Evolutionary conservation across 331 rosid genomes (phyloP).

Genomic region (Spiraea crenata): DNA sequence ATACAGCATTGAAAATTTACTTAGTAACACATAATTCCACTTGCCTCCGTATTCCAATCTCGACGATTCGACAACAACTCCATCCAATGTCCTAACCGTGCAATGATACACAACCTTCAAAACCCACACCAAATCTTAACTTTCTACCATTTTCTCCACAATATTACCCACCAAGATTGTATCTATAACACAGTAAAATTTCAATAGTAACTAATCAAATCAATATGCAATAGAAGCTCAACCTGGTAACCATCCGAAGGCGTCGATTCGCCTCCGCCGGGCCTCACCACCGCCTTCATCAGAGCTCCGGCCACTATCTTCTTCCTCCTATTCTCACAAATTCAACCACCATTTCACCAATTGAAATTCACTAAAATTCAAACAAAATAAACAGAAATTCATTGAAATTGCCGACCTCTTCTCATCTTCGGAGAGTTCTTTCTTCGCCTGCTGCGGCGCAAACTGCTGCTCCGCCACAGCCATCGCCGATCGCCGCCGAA

Average conservation of each 20-base stretch:
- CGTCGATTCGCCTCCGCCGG: slow-evolving; percentile 75
- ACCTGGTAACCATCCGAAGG: slow-evolving; percentile 95
- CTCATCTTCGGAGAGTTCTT: slow-evolving; percentile 73
- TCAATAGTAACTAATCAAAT: neutral
- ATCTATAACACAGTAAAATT: neutral
- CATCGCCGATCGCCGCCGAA: slow-evolving; percentile 36
- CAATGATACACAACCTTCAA: slow-evolving; percentile 77
- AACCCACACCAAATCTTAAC: slow-evolving; percentile 17
- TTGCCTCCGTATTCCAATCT: slow-evolving; percentile 76
- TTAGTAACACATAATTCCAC: slow-evolving; percentile 26
- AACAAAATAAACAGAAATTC: neutral
- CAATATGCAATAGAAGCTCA: slow-evolving; percentile 14
- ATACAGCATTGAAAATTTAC: slow-evolving; percentile 11
- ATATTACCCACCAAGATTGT: neutral
- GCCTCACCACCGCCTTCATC: slow-evolving; percentile 89
- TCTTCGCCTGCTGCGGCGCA: slow-evolving; percentile 48
- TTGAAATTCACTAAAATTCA: neutral
- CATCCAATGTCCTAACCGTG: slow-evolving; percentile 81
- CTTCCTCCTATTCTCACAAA: slow-evolving; percentile 53
- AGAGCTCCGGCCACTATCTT: slow-evolving; percentile 79
- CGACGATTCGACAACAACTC: slow-evolving; percentile 79
- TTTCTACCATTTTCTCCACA: neutral
- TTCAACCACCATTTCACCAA: neutral
- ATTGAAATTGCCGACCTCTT: slow-evolving; percentile 46
- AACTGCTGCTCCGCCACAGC: slow-evolving; percentile 38